phyloP scores from a whole-genome alignment of 75 land plant species.

The Adiantum capillusveneris region DNA sequence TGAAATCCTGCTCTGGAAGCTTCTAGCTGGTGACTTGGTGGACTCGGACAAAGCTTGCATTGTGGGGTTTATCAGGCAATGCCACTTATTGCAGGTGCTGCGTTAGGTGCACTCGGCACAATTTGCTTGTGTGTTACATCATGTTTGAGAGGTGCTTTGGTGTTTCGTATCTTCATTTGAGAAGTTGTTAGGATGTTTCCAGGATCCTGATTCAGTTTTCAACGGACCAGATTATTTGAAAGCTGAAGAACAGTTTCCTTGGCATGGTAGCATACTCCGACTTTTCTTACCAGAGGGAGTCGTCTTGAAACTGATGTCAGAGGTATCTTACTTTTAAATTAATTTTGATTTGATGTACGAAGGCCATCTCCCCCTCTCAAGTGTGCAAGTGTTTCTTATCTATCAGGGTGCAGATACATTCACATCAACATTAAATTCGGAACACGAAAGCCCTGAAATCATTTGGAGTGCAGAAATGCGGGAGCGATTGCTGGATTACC shows the following conservation, averaged over 20 bases:
- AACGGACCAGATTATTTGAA: conserved; percentile 3
- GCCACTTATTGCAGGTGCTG: conserved; percentile 37
- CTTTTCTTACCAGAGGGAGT: conserved; percentile 43
- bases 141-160: no score
- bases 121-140: no score
- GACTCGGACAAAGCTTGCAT: conserved; percentile 35
- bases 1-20: conserved; percentile 53
- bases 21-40: conserved; percentile 37
- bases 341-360: no score
- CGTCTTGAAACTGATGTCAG: conserved; percentile 40
- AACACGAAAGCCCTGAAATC: conserved; percentile 34
- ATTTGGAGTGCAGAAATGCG: conserved; percentile 39
- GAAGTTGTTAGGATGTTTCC: conserved; percentile 10
- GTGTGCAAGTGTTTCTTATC: no score
- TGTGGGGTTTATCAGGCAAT: conserved; percentile 28
- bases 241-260: conserved; percentile 30
- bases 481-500: conserved; percentile 24
- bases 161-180: no score
- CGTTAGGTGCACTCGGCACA: background rate
- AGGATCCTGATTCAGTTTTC: conserved; percentile 15
- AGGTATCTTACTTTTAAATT: conserved; percentile 16
- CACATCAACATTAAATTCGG: conserved; percentile 25
- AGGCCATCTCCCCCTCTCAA: no score
- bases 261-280: conserved; percentile 34
- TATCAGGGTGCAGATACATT: conserved; percentile 34